These are phyloP conservation scores for Myriosclerotinia duriaeana DNA, from an alignment of 2,329 filamentous ascomycete species.

Conservation along the genomic window DNA sequence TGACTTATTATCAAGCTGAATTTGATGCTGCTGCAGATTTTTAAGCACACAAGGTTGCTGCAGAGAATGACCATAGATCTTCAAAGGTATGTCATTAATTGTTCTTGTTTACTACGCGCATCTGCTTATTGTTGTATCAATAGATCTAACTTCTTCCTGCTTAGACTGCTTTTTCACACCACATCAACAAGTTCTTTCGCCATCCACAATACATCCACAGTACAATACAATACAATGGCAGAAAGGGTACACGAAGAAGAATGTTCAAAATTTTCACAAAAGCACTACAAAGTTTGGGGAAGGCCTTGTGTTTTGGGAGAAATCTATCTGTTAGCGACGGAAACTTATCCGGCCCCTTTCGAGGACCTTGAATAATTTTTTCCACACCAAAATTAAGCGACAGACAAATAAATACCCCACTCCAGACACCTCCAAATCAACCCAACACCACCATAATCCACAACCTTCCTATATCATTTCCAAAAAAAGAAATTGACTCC, in stretches of 20 bases:
- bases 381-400: neutral
- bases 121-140: neutral
- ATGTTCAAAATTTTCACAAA: neutral
- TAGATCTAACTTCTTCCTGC: neutral
- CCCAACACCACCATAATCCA: neutral
- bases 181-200: neutral
- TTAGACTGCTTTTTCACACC: no score
- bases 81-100: neutral
- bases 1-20: neutral
- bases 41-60: neutral
- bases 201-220: neutral
- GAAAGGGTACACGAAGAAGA: neutral
- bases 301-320: neutral
- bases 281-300: neutral
- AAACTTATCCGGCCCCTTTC: conserved; percentile 2
- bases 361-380: neutral
- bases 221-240: neutral
- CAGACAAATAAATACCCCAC: neutral
- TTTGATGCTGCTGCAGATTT: neutral
- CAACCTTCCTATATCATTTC: neutral
- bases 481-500: neutral
- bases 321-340: neutral
- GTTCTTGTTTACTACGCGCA: neutral
- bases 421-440: neutral
- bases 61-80: neutral